Percentiles rank a stretch among this genome's conserved stretches.
Conservation (phyloP, 192 early-diverging fungal species). For the Chytriomyces hyalinus region DNA sequence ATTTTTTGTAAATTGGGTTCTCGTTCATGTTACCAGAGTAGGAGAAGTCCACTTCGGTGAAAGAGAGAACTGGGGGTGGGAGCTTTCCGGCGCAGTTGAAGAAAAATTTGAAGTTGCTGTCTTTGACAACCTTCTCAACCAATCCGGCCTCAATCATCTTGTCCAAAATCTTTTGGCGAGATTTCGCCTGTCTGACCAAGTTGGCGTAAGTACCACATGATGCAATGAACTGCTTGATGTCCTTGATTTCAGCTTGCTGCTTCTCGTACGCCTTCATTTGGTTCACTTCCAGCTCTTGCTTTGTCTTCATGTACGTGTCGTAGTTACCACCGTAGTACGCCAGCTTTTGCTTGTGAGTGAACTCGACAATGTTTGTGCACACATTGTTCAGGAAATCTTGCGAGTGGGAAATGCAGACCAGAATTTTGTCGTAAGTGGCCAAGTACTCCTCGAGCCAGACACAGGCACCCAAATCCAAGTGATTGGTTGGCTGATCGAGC, state of each 20-base stretch:
- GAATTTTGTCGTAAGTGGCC: constrained; percentile 78
- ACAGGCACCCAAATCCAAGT: constrained; percentile 90
- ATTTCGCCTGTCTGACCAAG: constrained; percentile 97
- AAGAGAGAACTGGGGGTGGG: constrained; percentile 93
- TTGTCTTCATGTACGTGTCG: constrained; percentile 94
- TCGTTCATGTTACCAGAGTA: constrained; percentile 82
- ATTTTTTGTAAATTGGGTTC: constrained; percentile 85
- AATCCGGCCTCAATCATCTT: constrained; percentile 99
- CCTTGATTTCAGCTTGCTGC: constrained; percentile 98
- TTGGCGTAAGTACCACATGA: constrained; percentile 99
- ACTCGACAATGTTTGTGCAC: constrained; percentile 95
- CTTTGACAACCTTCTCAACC: constrained; percentile 89
- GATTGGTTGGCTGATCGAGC: constrained; percentile 75
- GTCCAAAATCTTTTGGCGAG: constrained; percentile 99
- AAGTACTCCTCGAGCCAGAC: constrained; percentile 86
- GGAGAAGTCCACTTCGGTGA: constrained; percentile 90
- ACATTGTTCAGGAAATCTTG: constrained; percentile 95
- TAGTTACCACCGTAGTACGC: constrained; percentile 98
- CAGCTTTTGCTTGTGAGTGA: constrained; percentile 88
- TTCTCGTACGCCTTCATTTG: constrained; percentile 99
- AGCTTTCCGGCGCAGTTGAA: constrained; percentile 87
- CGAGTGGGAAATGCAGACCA: constrained; percentile 90
- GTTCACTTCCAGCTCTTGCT: constrained; percentile 93
- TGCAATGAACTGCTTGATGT: constrained; percentile 99
- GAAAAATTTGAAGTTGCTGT: constrained; percentile 79